These are phyloP conservation scores for Collariella sp. DNA, from an alignment of 495 filamentous ascomycete species.

Conservation along the genomic window DNA sequence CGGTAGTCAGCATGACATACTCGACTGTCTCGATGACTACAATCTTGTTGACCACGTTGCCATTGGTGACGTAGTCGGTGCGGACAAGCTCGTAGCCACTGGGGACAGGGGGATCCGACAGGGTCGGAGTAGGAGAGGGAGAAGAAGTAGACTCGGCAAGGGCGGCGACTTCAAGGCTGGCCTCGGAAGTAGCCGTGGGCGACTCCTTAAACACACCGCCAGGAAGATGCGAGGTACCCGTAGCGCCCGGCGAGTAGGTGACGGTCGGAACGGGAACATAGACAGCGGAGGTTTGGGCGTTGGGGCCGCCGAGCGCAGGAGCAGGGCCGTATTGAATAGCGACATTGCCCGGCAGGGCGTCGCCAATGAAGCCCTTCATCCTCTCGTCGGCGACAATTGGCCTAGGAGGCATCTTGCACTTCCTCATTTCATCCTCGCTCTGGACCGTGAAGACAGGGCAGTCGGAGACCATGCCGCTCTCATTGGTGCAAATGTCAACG, in stretches of 20 bases:
- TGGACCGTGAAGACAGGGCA: conserved; percentile 49
- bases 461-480: conserved; percentile 41
- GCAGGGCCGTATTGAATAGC: conserved; percentile 30
- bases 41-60: conserved; percentile 34
- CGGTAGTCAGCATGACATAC: conserved; percentile 31
- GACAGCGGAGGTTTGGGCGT: conserved; percentile 5
- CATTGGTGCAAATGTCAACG: conserved; percentile 48
- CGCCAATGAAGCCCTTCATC: conserved; percentile 21
- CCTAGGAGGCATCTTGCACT: conserved; percentile 32
- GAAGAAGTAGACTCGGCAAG: conserved; percentile 16
- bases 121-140: conserved; percentile 11
- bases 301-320: conserved; percentile 22
- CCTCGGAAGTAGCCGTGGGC: neutral
- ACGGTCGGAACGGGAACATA: conserved; percentile 17
- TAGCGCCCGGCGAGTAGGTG: conserved; percentile 13
- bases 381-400: conserved; percentile 27
- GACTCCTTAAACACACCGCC: conserved; percentile 23
- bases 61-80: conserved; percentile 37
- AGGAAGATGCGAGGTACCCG: conserved; percentile 13
- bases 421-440: conserved; percentile 25
- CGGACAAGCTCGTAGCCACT: conserved; percentile 30
- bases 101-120: conserved; percentile 14
- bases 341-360: conserved; percentile 33
- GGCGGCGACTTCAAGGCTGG: neutral
- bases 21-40: conserved; percentile 39